Percentiles rank a stretch among this genome's conserved stretches.
Evolutionary conservation across 495 filamentous ascomycete genomes (phyloP).

Genomic region (Melanomma pulvis-pyrius): DNA sequence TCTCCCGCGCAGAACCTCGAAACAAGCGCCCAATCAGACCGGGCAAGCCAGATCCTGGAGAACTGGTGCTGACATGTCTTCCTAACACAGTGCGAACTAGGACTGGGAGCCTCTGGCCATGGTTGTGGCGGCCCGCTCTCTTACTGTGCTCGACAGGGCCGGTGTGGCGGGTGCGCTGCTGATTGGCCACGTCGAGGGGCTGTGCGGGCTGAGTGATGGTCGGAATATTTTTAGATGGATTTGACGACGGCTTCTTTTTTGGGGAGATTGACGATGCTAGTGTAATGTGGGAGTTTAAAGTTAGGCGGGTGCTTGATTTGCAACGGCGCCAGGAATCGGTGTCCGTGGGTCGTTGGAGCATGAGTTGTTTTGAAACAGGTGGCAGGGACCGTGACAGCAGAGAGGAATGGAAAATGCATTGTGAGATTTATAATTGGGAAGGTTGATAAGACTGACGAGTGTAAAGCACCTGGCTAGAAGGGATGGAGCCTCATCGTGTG

Average conservation of each 20-base stretch:
- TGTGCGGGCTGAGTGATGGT: not conserved
- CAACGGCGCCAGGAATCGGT: not conserved
- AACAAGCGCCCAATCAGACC: not conserved
- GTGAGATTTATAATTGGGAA: not conserved
- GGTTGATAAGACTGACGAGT: not conserved
- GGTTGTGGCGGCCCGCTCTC: not conserved
- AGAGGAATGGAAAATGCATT: not conserved
- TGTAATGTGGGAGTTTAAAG: not conserved
- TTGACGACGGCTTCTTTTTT: not conserved
- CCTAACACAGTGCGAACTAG: not conserved
- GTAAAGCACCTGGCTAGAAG: too few relatives aligned
- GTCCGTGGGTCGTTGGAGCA: not conserved
- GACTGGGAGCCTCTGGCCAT: not conserved
- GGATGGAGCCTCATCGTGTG: too few relatives aligned
- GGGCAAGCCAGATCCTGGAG: not conserved
- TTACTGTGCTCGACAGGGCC: not conserved
- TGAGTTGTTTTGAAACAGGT: not conserved
- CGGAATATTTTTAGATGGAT: conserved; percentile 1
- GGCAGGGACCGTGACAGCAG: not conserved
- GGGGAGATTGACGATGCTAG: not conserved
- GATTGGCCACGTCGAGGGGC: not conserved
- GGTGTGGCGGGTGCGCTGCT: not conserved
- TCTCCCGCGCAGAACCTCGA: not conserved
- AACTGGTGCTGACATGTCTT: not conserved
- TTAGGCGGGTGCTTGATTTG: too few relatives aligned